Base-by-base conservation (phyloP, 2,329 filamentous ascomycete genomes). In the Aspergillus latus region DNA sequence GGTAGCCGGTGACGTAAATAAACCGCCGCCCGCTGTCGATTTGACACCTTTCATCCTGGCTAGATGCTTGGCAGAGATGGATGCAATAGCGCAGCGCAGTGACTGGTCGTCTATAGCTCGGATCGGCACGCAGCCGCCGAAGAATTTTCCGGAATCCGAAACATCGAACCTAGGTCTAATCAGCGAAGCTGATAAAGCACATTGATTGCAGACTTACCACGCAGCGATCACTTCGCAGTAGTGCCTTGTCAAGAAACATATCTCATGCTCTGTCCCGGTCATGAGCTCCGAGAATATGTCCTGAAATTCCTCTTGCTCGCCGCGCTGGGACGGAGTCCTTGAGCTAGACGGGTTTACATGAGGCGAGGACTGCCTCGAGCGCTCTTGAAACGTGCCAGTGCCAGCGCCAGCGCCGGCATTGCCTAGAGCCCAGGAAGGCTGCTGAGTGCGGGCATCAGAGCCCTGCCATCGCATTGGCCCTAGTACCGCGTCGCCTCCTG, bases 1-100 rank as follows among this genome's bases (percentile, higher is more conserved):
- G 2, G 74, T 74, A 10, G 81, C 77, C 53, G 80, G 79, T 11
- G 64, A 68, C 1, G 68, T 68, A 21, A 65, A 66, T 53, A 71
- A 64, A 2, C 64, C 67, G 10, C 62, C 62, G 5, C 54, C 56
- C 2, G 49, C 51, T 5, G 59, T 46, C 16, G 60, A 57, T 28
- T 60, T 72, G 26, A 56, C 59, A 0, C 70, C 71, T 51, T 72
- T 72, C 39, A 72, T 64, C 40, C 66, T 62, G 3, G 62, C 68
- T 15, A 76, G 66, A 39, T 76, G 74, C 50, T 75, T 76, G n/a
- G 74, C 73, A 30, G 74, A 68, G 5, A 75, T 56, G 4, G 74
- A 72, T 11, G 72, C 69, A 53, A 74, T 72, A 7, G 74, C 66
- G 30, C 69, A 74, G 49, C 68, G 69, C 36, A 76, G 59, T 42